Evolutionary conservation across 805 yeast species (phyloP).

Genomic region (Candida caryicola): DNA sequence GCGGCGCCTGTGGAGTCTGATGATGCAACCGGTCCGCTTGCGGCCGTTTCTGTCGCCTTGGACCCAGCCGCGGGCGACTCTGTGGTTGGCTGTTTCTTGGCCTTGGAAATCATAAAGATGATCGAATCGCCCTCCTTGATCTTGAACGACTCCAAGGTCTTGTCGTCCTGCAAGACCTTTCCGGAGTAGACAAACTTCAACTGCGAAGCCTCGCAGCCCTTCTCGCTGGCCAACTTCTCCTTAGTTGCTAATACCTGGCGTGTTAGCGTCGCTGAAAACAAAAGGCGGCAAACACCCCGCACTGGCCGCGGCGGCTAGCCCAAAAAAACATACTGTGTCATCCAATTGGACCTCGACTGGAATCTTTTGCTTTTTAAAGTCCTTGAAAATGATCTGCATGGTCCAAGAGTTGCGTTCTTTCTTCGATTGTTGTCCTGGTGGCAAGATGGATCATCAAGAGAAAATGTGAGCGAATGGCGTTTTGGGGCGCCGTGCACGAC

Average conservation of each 20-base stretch:
- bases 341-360: slow-evolving; percentile 70
- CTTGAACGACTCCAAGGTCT: slow-evolving; percentile 66
- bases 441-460: slow-evolving; percentile 1
- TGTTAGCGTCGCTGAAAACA: no score
- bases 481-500: not conserved
- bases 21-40: slow-evolving; percentile 10
- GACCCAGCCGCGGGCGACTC: slow-evolving; percentile 25
- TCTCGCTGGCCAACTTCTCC: slow-evolving; percentile 64
- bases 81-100: slow-evolving; percentile 30
- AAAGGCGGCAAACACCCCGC: no score
- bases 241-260: slow-evolving; percentile 60
- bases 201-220: slow-evolving; percentile 66
- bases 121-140: slow-evolving; percentile 85
- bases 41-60: slow-evolving; percentile 17
- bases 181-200: slow-evolving; percentile 91
- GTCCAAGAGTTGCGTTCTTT: not conserved
- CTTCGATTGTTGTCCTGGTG: not conserved
- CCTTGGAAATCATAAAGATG: slow-evolving; percentile 79
- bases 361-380: slow-evolving; percentile 88
- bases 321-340: slow-evolving; percentile 53
- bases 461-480: no score
- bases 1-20: slow-evolving; percentile 18
- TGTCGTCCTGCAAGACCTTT: slow-evolving; percentile 82
- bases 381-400: slow-evolving; percentile 84
- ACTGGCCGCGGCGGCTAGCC: no score